Evolutionary conservation across 495 filamentous ascomycete genomes (phyloP).

Genomic region (Penicillium diatomitis): DNA sequence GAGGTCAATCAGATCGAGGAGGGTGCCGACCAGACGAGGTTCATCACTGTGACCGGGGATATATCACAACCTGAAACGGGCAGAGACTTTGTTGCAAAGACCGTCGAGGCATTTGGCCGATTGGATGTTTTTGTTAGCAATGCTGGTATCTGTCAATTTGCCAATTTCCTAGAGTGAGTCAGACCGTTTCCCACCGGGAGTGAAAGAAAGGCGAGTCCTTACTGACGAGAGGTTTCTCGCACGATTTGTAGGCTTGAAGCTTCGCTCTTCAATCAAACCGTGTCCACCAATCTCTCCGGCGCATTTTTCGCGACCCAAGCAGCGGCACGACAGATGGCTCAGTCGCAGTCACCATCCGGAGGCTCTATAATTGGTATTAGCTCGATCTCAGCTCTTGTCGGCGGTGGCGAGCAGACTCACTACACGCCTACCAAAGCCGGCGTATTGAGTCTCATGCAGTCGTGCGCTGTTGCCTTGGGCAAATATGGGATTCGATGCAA

Average conservation of each 20-base stretch:
- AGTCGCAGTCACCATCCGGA: constrained; percentile 19
- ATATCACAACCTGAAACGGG: constrained; percentile 50
- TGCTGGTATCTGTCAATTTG: constrained; percentile 75
- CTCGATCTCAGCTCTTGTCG: constrained; percentile 30
- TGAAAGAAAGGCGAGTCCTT: background rate
- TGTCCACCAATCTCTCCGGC: constrained; percentile 51
- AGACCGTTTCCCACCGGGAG: background rate
- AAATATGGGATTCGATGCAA: constrained; percentile 25
- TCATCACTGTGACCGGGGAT: constrained; percentile 48
- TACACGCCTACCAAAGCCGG: constrained; percentile 45
- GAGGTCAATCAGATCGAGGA: constrained; percentile 13
- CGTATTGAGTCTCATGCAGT: constrained; percentile 36
- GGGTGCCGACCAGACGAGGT: constrained; percentile 25
- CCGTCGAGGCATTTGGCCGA: constrained; percentile 44
- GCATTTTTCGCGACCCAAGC: constrained; percentile 62
- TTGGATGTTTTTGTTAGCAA: constrained; percentile 75
- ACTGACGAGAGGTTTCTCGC: background rate
- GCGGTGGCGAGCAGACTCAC: constrained; percentile 23
- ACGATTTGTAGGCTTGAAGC: constrained; percentile 22
- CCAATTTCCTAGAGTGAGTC: constrained; percentile 57
- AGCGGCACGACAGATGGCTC: constrained; percentile 21
- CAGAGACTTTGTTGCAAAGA: constrained; percentile 38
- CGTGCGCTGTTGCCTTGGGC: constrained; percentile 23
- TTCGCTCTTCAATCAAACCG: constrained; percentile 27
- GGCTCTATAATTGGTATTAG: constrained; percentile 42